phyloP scores from a whole-genome alignment of 2,329 filamentous ascomycete species.

The Orbilia quercus region DNA sequence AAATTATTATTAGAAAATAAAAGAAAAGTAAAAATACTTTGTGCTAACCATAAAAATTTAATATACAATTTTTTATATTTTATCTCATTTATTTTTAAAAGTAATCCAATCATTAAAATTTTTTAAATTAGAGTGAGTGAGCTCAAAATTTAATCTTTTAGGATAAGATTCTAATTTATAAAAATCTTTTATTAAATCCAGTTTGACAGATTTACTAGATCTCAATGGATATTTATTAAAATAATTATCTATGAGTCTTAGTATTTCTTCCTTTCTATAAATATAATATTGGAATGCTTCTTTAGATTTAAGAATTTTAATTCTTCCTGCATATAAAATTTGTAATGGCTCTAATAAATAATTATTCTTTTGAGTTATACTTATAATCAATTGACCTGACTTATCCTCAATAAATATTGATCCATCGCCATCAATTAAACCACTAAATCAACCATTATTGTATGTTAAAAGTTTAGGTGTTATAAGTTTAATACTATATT shows the following conservation, averaged over 20 bases:
- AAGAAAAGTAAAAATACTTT: slow-evolving; percentile 7
- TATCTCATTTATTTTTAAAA: slow-evolving; percentile 51
- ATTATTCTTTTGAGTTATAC: slow-evolving; percentile 56
- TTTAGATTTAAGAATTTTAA: slow-evolving; percentile 50
- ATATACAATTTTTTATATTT: slow-evolving; percentile 36
- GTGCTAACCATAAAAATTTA: slow-evolving; percentile 4
- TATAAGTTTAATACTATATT: slow-evolving; percentile 55
- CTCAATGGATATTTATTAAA: slow-evolving; percentile 46
- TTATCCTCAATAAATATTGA: slow-evolving; percentile 51
- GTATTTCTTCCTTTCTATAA: slow-evolving; percentile 56
- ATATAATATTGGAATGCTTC: slow-evolving; percentile 56
- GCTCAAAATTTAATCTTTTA: slow-evolving; percentile 14
- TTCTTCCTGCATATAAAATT: slow-evolving; percentile 54
- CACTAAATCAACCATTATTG: slow-evolving; percentile 57
- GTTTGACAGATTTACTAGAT: slow-evolving; percentile 25
- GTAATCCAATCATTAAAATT: slow-evolving; percentile 42
- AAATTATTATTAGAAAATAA: too few species aligned
- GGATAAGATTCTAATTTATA: slow-evolving; percentile 11
- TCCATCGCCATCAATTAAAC: slow-evolving; percentile 55
- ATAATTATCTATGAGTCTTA: slow-evolving; percentile 50
- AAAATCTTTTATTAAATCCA: slow-evolving; percentile 53
- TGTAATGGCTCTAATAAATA: slow-evolving; percentile 56
- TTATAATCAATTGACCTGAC: slow-evolving; percentile 52
- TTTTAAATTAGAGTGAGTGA: slow-evolving; percentile 28
- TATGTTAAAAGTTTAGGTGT: slow-evolving; percentile 52